These are phyloP conservation scores for Saccharomycopsis capsularis DNA, from an alignment of 805 yeast genomes.

Conservation along the genomic window DNA sequence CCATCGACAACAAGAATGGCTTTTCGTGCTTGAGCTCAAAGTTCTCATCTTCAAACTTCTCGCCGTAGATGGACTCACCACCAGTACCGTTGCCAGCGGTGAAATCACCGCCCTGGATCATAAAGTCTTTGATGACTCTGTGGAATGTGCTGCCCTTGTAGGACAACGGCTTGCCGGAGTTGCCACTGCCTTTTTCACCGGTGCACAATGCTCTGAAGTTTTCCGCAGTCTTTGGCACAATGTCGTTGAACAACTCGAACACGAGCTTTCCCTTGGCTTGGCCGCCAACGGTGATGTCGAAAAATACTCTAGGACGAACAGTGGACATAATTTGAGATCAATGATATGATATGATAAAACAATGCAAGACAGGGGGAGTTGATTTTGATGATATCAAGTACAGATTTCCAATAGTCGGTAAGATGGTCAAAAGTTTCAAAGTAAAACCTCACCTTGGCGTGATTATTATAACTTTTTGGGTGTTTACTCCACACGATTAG, in stretches of 20 bases:
- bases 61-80: constrained; percentile 79
- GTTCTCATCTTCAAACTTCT: constrained; percentile 85
- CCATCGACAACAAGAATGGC: constrained; percentile 92
- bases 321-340: not conserved
- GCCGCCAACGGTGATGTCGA: constrained; percentile 74
- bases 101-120: constrained; percentile 96
- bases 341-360: no score
- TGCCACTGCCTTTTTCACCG: constrained; percentile 71
- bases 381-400: not conserved
- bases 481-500: no score
- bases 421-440: no score
- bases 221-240: constrained; percentile 84
- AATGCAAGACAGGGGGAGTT: no score
- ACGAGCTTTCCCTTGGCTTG: constrained; percentile 66
- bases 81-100: constrained; percentile 69
- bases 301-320: constrained; percentile 50
- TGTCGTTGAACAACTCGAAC: constrained; percentile 63
- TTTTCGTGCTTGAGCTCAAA: constrained; percentile 67
- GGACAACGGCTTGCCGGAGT: constrained; percentile 55
- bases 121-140: constrained; percentile 79
- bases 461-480: no score
- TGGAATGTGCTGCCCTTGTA: constrained; percentile 90
- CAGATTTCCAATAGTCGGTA: no score
- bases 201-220: constrained; percentile 85
- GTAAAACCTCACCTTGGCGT: no score